phyloP scores from a whole-genome alignment of 2,329 filamentous ascomycete species.

The Sclerotiophoma versabilis region DNA sequence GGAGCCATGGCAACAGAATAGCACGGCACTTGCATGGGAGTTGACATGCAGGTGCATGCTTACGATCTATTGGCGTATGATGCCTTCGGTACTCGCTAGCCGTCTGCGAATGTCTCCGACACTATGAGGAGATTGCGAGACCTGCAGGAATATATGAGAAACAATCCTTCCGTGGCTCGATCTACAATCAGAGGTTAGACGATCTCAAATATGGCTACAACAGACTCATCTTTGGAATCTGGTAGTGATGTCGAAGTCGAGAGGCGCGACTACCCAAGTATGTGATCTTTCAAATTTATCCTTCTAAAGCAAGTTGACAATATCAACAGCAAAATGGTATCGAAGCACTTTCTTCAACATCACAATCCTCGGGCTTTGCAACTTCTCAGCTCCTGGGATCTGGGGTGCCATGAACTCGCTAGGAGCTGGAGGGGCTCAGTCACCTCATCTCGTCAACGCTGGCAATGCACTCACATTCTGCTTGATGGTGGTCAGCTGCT shows the following conservation, averaged over 20 bases:
- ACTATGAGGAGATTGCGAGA: neutral
- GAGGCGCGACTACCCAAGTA: slow-evolving; percentile 38
- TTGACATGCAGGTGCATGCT: neutral
- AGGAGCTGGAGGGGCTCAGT: slow-evolving; percentile 71
- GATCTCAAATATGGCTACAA: slow-evolving; percentile 22
- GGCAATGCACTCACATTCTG: slow-evolving; percentile 76
- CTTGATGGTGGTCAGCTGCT: slow-evolving; percentile 75
- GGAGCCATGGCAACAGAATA: neutral
- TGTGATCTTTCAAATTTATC: neutral
- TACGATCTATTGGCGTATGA: neutral
- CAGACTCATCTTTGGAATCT: slow-evolving; percentile 27
- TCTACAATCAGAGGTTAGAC: neutral
- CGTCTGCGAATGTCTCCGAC: slow-evolving; percentile 1
- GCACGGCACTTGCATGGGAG: neutral
- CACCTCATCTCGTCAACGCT: slow-evolving; percentile 71
- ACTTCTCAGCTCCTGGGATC: slow-evolving; percentile 73
- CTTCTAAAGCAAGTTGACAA: neutral
- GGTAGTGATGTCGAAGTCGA: slow-evolving; percentile 24
- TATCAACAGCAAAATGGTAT: slow-evolving; percentile 65
- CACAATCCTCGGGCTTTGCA: slow-evolving; percentile 73
- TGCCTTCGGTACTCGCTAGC: slow-evolving; percentile 9
- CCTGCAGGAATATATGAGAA: slow-evolving; percentile 5
- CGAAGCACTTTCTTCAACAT: slow-evolving; percentile 77
- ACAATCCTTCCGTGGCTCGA: neutral
- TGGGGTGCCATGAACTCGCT: slow-evolving; percentile 77